Evolutionary conservation across 2,329 filamentous ascomycete species (phyloP).

Genomic region (Sarocladium brachiariae): DNA sequence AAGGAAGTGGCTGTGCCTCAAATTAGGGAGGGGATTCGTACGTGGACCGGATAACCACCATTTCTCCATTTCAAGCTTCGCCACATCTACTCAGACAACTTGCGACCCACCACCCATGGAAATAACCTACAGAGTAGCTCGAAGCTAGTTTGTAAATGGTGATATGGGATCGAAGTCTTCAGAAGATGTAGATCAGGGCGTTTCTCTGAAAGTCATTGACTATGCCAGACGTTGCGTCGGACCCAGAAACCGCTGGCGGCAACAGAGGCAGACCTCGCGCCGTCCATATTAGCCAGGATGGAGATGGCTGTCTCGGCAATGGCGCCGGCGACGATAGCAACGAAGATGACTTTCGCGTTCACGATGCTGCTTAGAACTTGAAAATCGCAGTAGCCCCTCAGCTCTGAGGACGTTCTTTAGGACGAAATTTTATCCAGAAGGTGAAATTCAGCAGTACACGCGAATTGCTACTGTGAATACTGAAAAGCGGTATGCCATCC

Average conservation of each 20-base stretch:
- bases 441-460: conserved; percentile 23
- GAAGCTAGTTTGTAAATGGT: background rate
- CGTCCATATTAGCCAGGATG: conserved; percentile 32
- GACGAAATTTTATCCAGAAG: conserved; percentile 20
- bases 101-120: no score
- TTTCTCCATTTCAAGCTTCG: background rate
- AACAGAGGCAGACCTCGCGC: conserved; percentile 35
- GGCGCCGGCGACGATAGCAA: conserved; percentile 23
- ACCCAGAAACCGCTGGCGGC: conserved; percentile 15
- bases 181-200: conserved; percentile 25
- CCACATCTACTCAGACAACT: no score
- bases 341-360: conserved; percentile 22
- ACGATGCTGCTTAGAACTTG: no score
- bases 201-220: conserved; percentile 9
- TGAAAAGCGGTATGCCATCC: conserved; percentile 19
- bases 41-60: background rate
- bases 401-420: conserved; percentile 23
- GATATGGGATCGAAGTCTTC: conserved; percentile 13
- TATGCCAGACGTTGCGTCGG: conserved; percentile 14
- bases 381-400: no score
- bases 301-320: conserved; percentile 32
- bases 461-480: conserved; percentile 16
- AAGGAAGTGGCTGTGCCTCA: background rate
- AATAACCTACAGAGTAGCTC: no score
- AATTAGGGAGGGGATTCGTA: conserved; percentile 1